These are phyloP conservation scores for Bruguiera parviflora DNA, from an alignment of 345 rosid genomes.

Conservation along the genomic window DNA sequence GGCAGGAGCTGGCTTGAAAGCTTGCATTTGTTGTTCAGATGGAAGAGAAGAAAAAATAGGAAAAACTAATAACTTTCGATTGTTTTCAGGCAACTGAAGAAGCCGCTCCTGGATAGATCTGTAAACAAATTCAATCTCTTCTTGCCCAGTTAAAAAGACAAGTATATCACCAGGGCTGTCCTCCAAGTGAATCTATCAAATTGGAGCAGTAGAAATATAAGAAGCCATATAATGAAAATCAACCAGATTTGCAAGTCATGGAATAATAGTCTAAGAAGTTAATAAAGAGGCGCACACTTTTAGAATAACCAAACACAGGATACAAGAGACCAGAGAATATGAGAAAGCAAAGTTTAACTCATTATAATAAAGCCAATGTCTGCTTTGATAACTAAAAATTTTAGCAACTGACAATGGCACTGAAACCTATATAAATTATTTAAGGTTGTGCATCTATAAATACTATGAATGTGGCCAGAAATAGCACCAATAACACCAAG, in stretches of 20 bases:
- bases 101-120: slow-evolving; percentile 63
- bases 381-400: background rate
- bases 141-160: slow-evolving; percentile 94
- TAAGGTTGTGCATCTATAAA: no score
- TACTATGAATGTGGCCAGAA: no score
- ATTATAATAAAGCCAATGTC: background rate
- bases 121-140: slow-evolving; percentile 88
- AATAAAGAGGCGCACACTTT: background rate
- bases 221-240: slow-evolving; percentile 1
- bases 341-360: background rate
- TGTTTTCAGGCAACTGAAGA: slow-evolving; percentile 57
- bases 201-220: slow-evolving; percentile 4
- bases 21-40: slow-evolving; percentile 82
- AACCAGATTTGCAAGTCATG: background rate
- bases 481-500: no score
- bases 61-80: slow-evolving; percentile 46
- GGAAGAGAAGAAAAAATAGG: slow-evolving; percentile 89
- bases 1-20: slow-evolving; percentile 58
- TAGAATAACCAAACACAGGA: background rate
- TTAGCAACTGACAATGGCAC: background rate
- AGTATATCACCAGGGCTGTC: slow-evolving; percentile 86
- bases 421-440: background rate
- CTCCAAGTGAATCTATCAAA: slow-evolving; percentile 67
- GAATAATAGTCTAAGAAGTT: background rate
- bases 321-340: background rate